phyloP scores from a whole-genome alignment of 192 early-diverging fungal species.

The Endogone sp. region DNA sequence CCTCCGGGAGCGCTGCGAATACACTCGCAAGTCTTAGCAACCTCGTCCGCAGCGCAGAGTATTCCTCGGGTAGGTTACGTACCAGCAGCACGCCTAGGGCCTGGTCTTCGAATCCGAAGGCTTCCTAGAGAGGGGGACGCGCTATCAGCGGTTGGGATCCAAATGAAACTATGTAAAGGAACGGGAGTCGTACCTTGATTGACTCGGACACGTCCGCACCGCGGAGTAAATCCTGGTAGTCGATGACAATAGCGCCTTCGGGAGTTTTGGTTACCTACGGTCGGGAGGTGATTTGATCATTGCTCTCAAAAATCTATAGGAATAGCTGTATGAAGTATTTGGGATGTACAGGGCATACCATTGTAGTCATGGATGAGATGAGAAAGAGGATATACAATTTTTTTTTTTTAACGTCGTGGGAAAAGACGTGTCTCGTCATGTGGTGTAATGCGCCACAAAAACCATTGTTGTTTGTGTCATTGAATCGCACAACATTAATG shows the following conservation, averaged over 20 bases:
- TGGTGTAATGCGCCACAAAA: neutral
- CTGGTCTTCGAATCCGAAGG: constrained; percentile 50
- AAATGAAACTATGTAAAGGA: neutral
- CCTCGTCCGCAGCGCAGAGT: constrained; percentile 33
- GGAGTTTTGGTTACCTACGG: neutral
- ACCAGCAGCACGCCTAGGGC: constrained; percentile 55
- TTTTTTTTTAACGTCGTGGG: neutral
- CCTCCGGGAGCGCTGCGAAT: constrained; percentile 50
- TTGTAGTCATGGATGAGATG: no score
- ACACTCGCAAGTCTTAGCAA: constrained; percentile 48
- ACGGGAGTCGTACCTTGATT: constrained; percentile 18
- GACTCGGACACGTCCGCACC: constrained; percentile 33
- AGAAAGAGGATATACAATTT: neutral
- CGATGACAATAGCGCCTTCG: constrained; percentile 36
- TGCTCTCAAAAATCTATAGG: neutral
- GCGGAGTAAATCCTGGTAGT: constrained; percentile 43
- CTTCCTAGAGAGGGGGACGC: constrained; percentile 21
- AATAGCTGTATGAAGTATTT: neutral
- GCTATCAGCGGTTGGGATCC: neutral
- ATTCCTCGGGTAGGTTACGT: constrained; percentile 47
- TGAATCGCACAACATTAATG: no score
- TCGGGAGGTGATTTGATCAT: neutral
- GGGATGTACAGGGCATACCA: neutral
- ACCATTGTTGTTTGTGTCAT: no score
- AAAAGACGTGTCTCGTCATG: neutral